phyloP scores from a whole-genome alignment of 805 yeast genomes.

The Kregervanrija fluxuum region DNA sequence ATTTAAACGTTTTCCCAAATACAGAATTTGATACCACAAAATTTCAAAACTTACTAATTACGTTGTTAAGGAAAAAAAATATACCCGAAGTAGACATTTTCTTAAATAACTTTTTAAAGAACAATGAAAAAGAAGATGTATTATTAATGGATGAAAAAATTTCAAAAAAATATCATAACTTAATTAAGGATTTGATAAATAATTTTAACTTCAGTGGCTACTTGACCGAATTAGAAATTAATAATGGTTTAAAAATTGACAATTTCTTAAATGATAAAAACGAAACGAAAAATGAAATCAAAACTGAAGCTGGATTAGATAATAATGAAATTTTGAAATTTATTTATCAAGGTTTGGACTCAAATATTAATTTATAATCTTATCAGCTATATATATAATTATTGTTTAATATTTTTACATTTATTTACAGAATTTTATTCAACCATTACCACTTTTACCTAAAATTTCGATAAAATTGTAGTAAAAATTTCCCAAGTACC shows the following conservation, averaged over 20 bases:
- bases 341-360: conserved; percentile 37
- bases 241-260: conserved; percentile 18
- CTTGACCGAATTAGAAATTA: conserved; percentile 43
- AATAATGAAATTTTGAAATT: conserved; percentile 36
- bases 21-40: conserved; percentile 80
- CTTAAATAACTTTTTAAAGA: conserved; percentile 37
- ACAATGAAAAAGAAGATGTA: neutral
- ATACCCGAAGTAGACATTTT: conserved; percentile 88
- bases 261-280: conserved; percentile 11
- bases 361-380: conserved; percentile 6
- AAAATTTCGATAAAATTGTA: conserved; percentile 37
- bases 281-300: neutral
- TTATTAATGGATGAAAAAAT: conserved; percentile 47
- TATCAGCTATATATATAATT: neutral
- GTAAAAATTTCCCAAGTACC: conserved; percentile 95
- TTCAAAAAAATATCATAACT: too few species aligned
- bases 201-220: conserved; percentile 59
- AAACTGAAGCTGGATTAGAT: conserved; percentile 17
- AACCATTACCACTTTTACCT: neutral
- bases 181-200: conserved; percentile 35
- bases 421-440: conserved; percentile 4
- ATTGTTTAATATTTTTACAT: neutral
- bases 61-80: conserved; percentile 78
- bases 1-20: conserved; percentile 77
- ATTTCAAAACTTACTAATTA: conserved; percentile 75